Evolutionary conservation across 1,284 basidiomycete species (phyloP).

Genomic region (Fomitopsis schrenkii): DNA sequence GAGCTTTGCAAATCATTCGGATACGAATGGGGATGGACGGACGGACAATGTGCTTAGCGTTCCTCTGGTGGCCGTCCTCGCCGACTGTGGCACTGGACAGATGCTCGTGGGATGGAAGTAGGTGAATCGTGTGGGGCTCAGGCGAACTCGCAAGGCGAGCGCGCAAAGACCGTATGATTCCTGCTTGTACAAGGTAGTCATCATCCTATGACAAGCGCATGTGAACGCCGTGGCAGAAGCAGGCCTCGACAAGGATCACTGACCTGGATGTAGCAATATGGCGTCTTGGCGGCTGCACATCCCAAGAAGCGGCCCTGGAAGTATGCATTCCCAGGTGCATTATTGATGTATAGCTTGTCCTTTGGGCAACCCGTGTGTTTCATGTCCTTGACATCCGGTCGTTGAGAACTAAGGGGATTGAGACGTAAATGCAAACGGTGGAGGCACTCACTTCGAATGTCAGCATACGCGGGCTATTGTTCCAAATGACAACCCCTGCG

Average conservation of each 20-base stretch:
- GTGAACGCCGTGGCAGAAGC: not conserved
- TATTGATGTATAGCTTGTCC: slow-evolving; percentile 46
- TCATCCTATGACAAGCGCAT: slow-evolving; percentile 46
- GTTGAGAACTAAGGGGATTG: not conserved
- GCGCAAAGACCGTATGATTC: slow-evolving; percentile 50
- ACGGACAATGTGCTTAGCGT: slow-evolving; percentile 56
- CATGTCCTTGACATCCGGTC: slow-evolving; percentile 39
- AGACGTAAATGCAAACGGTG: not conserved
- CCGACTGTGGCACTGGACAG: slow-evolving; percentile 54
- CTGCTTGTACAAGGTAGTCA: slow-evolving; percentile 58
- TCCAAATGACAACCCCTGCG: slow-evolving; percentile 55
- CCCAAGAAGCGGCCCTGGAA: slow-evolving; percentile 66
- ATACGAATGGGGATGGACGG: slow-evolving; percentile 21
- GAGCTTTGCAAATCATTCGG: not conserved
- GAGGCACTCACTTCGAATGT: slow-evolving; percentile 34
- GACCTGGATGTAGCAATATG: slow-evolving; percentile 64
- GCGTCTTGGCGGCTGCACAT: slow-evolving; percentile 47
- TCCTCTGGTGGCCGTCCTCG: slow-evolving; percentile 51
- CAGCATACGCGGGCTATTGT: slow-evolving; percentile 49
- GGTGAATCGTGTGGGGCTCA: slow-evolving; percentile 38
- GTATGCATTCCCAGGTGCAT: slow-evolving; percentile 54
- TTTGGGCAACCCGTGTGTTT: slow-evolving; percentile 37
- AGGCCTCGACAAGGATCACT: not conserved
- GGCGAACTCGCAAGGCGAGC: slow-evolving; percentile 29
- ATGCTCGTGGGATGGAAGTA: slow-evolving; percentile 60